These are phyloP conservation scores for Inga oerstediana DNA, from an alignment of 306 rosid species.

Conservation along the genomic window DNA sequence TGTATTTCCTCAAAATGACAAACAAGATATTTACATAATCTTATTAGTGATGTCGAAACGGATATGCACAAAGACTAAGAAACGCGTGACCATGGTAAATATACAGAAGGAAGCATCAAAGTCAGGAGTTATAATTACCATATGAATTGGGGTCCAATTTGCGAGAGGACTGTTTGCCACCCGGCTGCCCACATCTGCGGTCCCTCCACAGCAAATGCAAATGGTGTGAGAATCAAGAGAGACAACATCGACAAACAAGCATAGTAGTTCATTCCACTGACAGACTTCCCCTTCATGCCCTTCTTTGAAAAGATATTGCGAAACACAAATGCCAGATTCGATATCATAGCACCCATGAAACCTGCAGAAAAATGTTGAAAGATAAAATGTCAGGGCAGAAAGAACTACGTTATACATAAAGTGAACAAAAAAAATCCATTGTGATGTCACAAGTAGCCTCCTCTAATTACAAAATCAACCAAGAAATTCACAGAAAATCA, in stretches of 20 bases:
- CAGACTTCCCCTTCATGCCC: slow-evolving; percentile 93
- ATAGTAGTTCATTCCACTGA: slow-evolving; percentile 88
- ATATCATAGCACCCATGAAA: slow-evolving; percentile 99
- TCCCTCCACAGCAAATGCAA: slow-evolving; percentile 92
- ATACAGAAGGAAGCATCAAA: slow-evolving; percentile 9
- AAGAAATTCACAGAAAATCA: slow-evolving; percentile 14
- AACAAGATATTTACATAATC: slow-evolving; percentile 17
- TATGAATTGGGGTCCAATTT: slow-evolving; percentile 79
- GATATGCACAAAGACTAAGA: not conserved
- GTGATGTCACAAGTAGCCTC: slow-evolving; percentile 9
- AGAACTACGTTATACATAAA: slow-evolving; percentile 5
- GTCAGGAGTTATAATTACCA: slow-evolving; percentile 51
- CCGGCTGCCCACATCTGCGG: slow-evolving; percentile 91
- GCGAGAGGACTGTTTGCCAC: slow-evolving; percentile 66
- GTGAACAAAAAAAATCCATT: not conserved
- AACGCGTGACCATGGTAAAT: not conserved
- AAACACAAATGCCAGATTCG: slow-evolving; percentile 88
- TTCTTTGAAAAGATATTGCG: slow-evolving; percentile 85
- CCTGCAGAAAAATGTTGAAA: slow-evolving; percentile 51
- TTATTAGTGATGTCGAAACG: not conserved
- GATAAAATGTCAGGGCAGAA: slow-evolving; percentile 18
- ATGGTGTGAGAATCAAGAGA: slow-evolving; percentile 72
- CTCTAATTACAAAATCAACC: not conserved
- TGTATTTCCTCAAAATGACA: not conserved
- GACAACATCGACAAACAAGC: slow-evolving; percentile 89